Base-by-base conservation (phyloP, 75 land plant species). In the Adiantum capillusveneris region DNA sequence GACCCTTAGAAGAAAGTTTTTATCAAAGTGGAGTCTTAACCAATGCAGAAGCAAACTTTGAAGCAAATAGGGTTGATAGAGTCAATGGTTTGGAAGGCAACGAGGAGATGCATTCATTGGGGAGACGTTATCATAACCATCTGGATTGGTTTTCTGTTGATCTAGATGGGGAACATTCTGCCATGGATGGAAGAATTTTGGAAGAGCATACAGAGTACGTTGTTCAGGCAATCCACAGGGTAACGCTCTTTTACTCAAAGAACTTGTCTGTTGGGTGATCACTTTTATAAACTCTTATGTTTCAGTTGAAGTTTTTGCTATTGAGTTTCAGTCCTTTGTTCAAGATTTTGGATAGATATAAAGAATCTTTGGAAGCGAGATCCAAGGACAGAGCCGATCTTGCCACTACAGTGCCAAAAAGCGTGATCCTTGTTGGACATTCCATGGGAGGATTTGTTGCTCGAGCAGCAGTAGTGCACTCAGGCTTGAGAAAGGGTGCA, bases 401-500 rank as follows among this genome's bases (percentile, higher is more conserved):
- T 31, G 61, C 85, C 67, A 79, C 79, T 19, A 65, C 31, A 56
- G 59, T 86, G 50, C 91, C 98, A 1, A 79, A 59, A 61, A 90
- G 84, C 80, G 98, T 94, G 6, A 94, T 94, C 55, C 67, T 94
- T 66, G 91, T 94, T 60, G 98, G 98, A 29, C 98, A 94, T 62
- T 94, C 98, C 49, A 86, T 94, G 96, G 98, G 98, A 34, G 98
- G 98, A 11, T 89, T 94, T 84, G 92, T 94, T 43, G 98, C 98
- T 46, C 79, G 98, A 78, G 98, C 98, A 54, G 96, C 92, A 9
- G 64, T 75, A 45, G 79, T 94, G 20, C 98, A 90, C 58, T 87
- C 91, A 24, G 71, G 75, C 49, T 64, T 94, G 49, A 69, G 98
- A 57, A 80, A 80, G 59, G 79, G 78, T 25, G 83, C 84, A 25